Evolutionary conservation across 2,329 filamentous ascomycete genomes (phyloP).

Genomic region (Raffaelea albimanens): DNA sequence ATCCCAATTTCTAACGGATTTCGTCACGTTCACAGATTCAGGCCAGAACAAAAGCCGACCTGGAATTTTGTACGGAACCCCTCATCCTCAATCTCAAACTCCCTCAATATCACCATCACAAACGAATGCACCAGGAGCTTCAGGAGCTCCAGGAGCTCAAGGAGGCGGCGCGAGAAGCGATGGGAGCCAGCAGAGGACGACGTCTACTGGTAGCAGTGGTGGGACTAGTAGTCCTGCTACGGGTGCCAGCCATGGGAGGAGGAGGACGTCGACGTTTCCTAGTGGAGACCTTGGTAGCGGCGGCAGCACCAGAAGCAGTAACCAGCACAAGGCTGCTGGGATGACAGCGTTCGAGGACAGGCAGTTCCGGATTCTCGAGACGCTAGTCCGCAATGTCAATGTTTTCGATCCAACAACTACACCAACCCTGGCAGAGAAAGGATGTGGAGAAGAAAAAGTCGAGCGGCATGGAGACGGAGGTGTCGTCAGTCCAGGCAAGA

Average conservation of each 20-base stretch:
- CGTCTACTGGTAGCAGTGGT: neutral
- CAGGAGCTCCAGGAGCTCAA: too few species aligned
- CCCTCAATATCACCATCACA: too few species aligned
- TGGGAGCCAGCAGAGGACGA: too few species aligned
- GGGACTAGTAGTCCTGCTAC: too few species aligned
- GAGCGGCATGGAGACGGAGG: neutral
- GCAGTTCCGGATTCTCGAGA: conserved; percentile 12
- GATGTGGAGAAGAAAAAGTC: neutral
- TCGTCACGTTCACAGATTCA: too few species aligned
- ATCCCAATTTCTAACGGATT: too few species aligned
- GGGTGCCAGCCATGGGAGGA: too few species aligned
- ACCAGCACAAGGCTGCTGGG: neutral
- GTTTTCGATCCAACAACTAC: neutral
- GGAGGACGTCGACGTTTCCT: neutral
- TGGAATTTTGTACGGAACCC: too few species aligned
- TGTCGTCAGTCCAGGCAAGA: neutral
- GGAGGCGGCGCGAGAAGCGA: too few species aligned
- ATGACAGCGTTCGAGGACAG: conserved; percentile 15
- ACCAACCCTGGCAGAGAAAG: neutral
- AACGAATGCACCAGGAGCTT: too few species aligned
- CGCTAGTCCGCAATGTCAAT: conserved; percentile 8
- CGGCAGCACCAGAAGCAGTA: neutral
- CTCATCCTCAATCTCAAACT: too few species aligned
- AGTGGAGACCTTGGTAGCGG: neutral
- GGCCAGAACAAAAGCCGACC: too few species aligned